Conservation (phyloP, 192 early-diverging fungal species). For the Linnemannia zychae region DNA sequence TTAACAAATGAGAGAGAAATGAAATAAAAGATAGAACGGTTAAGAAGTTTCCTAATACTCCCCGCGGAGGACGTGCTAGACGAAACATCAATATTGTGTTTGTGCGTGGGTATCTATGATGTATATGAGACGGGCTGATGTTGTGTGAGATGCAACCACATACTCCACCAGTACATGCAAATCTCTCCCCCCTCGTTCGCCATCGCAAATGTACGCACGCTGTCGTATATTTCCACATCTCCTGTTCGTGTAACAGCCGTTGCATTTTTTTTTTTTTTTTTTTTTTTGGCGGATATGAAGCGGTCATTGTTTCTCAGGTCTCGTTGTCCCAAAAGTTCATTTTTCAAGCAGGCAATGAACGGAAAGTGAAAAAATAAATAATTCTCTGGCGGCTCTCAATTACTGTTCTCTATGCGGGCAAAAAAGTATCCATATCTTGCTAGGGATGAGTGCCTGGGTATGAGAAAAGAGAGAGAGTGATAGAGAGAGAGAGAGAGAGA, state of each 20-base stretch:
- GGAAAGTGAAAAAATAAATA: neutral
- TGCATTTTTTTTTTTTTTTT: neutral
- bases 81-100: neutral
- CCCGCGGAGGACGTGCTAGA: neutral
- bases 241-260: neutral
- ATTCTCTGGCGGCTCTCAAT: neutral
- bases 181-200: neutral
- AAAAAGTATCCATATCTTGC: neutral
- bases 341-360: neutral
- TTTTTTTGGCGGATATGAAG: neutral
- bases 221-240: neutral
- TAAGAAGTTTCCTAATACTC: no score
- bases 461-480: no score
- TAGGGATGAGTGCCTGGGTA: no score
- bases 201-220: neutral
- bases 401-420: neutral
- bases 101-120: neutral
- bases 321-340: neutral
- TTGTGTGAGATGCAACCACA: neutral
- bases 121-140: neutral
- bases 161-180: neutral
- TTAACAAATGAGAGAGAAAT: no score
- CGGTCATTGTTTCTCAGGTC: neutral
- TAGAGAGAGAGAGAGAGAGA: no score
- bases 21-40: no score